A percentile compares a stretch with the other conserved stretches of the same genome.
phyloP scores from a whole-genome alignment of 257 asterid genomes.

The Forsythia viridissima region DNA sequence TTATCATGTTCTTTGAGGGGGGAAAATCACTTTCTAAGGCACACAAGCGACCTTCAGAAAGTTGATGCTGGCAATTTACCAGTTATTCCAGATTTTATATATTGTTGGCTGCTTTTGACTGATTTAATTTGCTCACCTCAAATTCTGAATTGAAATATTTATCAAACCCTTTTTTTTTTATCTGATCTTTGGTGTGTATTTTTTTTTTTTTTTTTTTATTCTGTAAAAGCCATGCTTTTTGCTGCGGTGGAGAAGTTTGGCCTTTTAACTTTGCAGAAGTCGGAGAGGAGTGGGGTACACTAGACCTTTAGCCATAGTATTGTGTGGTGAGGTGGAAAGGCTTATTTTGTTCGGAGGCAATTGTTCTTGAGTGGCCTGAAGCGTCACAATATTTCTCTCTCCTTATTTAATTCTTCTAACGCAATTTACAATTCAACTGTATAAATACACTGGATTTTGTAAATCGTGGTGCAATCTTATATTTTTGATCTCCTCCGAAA shows the following conservation, averaged over 20 bases:
- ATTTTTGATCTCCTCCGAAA: slow-evolving; percentile 13
- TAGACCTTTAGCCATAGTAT: slow-evolving; percentile 16
- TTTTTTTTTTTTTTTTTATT: background rate
- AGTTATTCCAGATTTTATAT: background rate
- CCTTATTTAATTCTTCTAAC: slow-evolving; percentile 25
- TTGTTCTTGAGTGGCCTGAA: slow-evolving; percentile 34
- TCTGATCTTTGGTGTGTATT: background rate
- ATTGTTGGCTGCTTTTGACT: background rate
- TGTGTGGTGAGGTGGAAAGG: slow-evolving; percentile 31
- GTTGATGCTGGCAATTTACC: background rate
- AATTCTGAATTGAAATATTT: background rate
- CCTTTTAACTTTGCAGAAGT: slow-evolving; percentile 18
- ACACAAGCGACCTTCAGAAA: too few species aligned
- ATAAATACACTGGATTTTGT: slow-evolving; percentile 52
- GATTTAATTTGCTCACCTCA: background rate
- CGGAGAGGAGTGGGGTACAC: slow-evolving; percentile 6
- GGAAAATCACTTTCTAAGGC: background rate
- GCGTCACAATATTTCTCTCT: slow-evolving; percentile 14
- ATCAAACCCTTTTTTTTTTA: background rate
- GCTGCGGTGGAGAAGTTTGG: slow-evolving; percentile 19
- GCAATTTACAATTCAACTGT: slow-evolving; percentile 49
- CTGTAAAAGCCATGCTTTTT: slow-evolving; percentile 13
- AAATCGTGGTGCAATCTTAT: slow-evolving; percentile 47
- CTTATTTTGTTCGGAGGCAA: slow-evolving; percentile 37
- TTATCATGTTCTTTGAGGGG: too few species aligned